phyloP scores from a whole-genome alignment of 192 early-diverging fungal species.

The Backusella macrospora region DNA sequence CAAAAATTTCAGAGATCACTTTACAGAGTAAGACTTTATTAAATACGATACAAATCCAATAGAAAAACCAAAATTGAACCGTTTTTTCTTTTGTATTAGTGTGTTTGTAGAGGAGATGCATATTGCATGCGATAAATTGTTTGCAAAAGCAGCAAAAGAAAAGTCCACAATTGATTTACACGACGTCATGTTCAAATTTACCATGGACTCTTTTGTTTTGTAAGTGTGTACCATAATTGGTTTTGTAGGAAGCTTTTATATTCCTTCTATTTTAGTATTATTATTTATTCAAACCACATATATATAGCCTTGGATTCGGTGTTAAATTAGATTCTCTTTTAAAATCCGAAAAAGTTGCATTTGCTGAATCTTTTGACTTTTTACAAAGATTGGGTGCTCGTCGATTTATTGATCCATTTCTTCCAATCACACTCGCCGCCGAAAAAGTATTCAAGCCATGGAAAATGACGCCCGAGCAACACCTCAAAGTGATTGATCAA shows the following conservation, averaged over 20 bases:
- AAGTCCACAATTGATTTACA: slow-evolving; percentile 45
- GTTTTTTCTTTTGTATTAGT: slow-evolving; percentile 11
- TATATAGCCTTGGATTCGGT: slow-evolving; percentile 47
- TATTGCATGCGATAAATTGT: slow-evolving; percentile 16
- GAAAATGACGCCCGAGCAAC: slow-evolving; percentile 19
- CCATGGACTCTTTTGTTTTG: slow-evolving; percentile 51
- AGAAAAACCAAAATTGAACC: not conserved
- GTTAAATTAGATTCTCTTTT: slow-evolving; percentile 45
- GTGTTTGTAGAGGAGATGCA: slow-evolving; percentile 38
- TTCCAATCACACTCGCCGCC: not conserved
- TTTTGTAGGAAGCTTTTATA: not conserved
- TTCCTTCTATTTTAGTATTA: not conserved
- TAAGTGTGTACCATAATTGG: slow-evolving; percentile 19
- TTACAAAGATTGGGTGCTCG: slow-evolving; percentile 41
- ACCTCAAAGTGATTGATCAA: slow-evolving; percentile 34
- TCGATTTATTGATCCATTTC: slow-evolving; percentile 36
- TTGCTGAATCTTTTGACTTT: slow-evolving; percentile 56
- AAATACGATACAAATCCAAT: not conserved
- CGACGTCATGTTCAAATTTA: slow-evolving; percentile 48
- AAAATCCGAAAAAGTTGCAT: slow-evolving; percentile 40
- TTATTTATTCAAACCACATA: not conserved
- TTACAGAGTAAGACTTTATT: slow-evolving; percentile 34
- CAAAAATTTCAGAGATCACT: slow-evolving; percentile 43
- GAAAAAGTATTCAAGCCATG: slow-evolving; percentile 16
- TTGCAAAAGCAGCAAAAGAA: slow-evolving; percentile 35